phyloP scores from a whole-genome alignment of 1,284 basidiomycete species.

The Austroboletus niveus region DNA sequence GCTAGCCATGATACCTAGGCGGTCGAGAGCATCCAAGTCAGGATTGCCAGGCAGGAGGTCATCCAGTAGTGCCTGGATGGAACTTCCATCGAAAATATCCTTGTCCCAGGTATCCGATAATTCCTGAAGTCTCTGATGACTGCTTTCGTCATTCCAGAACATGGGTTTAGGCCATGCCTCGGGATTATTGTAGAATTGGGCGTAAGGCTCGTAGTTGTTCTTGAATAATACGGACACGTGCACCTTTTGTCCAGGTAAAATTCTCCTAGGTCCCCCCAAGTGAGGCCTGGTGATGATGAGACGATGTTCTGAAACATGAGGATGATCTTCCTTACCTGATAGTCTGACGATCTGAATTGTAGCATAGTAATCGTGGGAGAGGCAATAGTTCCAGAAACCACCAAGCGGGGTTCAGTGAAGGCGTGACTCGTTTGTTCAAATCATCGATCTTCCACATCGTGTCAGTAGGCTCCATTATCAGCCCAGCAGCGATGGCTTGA shows the following conservation, averaged over 20 bases:
- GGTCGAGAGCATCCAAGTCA: slow-evolving; percentile 24
- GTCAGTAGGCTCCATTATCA: slow-evolving; percentile 22
- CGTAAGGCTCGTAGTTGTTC: slow-evolving; percentile 26
- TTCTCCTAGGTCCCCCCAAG: slow-evolving; percentile 21
- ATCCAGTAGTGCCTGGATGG: slow-evolving; percentile 18
- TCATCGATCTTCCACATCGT: slow-evolving; percentile 31
- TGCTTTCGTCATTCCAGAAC: slow-evolving; percentile 33
- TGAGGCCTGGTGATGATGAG: slow-evolving; percentile 30
- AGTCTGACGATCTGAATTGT: slow-evolving; percentile 23
- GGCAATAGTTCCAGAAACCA: slow-evolving; percentile 29
- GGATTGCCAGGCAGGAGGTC: slow-evolving; percentile 16
- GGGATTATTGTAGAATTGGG: slow-evolving; percentile 19
- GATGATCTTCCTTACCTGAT: slow-evolving; percentile 8
- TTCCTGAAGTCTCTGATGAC: slow-evolving; percentile 20
- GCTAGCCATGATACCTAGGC: slow-evolving; percentile 31
- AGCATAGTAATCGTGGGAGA: slow-evolving; percentile 28
- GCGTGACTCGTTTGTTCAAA: slow-evolving; percentile 22
- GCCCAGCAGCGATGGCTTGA: slow-evolving; percentile 27
- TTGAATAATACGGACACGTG: slow-evolving; percentile 34
- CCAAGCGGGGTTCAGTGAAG: slow-evolving; percentile 25
- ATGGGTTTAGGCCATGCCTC: slow-evolving; percentile 27
- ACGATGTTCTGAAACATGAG: background rate
- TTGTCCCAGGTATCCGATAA: slow-evolving; percentile 27
- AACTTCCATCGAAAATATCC: slow-evolving; percentile 27
- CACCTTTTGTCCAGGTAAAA: slow-evolving; percentile 31